Percentiles rank a stretch among this genome's conserved stretches.
Conservation (phyloP, 2,329 filamentous ascomycete species). For the Neofusicoccum kwambonambiense region DNA sequence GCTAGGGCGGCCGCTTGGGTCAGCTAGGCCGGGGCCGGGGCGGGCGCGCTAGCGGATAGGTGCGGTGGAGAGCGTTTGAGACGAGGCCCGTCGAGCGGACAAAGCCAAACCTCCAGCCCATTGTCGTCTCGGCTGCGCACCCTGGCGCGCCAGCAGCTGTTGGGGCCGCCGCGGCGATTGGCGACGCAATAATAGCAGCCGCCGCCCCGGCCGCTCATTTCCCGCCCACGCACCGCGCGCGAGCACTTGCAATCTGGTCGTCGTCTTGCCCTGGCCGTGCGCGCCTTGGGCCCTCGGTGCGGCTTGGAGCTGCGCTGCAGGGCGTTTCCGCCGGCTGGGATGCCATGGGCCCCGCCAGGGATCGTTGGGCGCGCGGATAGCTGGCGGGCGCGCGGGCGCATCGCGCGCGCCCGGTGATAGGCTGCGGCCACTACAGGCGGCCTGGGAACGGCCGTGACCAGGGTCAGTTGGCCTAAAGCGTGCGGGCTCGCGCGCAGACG, state of each 20-base stretch:
- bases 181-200: neutral
- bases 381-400: neutral
- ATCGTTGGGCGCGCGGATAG: neutral
- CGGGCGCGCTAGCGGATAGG: neutral
- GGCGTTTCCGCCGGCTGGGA: neutral
- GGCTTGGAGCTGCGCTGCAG: slow-evolving; percentile 1
- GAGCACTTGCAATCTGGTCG: neutral
- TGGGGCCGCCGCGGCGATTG: neutral
- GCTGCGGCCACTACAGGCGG: neutral
- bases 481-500: neutral
- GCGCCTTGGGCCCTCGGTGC: neutral
- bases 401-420: neutral
- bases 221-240: neutral
- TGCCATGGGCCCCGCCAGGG: neutral
- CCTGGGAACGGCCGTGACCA: neutral
- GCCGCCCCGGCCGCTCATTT: neutral
- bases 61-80: slow-evolving; percentile 5
- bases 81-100: neutral
- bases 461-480: neutral
- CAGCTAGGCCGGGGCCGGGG: neutral
- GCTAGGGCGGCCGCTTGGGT: neutral
- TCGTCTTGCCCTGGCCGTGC: neutral
- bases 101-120: neutral
- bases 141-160: too few relatives aligned
- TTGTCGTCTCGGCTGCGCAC: neutral